Evolutionary conservation across 805 yeast genomes (phyloP).

Genomic region (Nematodospora valgi): DNA sequence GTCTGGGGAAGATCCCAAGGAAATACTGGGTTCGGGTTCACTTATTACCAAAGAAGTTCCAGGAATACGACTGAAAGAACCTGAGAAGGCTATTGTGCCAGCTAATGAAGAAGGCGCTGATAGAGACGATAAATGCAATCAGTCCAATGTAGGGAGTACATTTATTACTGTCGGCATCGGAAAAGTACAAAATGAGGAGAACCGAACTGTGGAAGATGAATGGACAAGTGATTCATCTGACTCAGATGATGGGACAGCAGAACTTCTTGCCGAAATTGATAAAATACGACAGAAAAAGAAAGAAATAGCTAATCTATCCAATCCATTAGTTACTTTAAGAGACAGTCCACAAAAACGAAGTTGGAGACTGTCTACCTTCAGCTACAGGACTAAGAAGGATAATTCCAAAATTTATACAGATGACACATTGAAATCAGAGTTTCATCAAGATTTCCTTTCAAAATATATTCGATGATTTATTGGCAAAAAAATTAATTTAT

Average conservation of each 20-base stretch:
- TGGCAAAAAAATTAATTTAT: no score
- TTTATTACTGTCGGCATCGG: no score
- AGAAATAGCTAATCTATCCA: conserved; percentile 11
- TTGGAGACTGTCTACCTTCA: conserved; percentile 26
- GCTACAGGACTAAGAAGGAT: conserved; percentile 18
- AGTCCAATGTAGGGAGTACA: no score
- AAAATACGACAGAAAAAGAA: conserved; percentile 16
- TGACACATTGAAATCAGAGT: conserved; percentile 4
- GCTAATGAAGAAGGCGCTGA: conserved; percentile 1
- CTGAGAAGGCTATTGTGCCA: neutral
- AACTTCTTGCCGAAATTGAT: conserved; percentile 16
- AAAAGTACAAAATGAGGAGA: conserved; percentile 1
- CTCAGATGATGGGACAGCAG: conserved; percentile 17
- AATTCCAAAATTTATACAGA: neutral
- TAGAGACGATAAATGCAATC: neutral
- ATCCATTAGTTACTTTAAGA: conserved; percentile 13
- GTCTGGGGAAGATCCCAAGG: neutral
- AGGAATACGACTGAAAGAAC: neutral
- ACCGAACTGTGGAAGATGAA: conserved; percentile 5
- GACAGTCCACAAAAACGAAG: conserved; percentile 17
- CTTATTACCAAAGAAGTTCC: no score
- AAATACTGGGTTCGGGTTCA: no score
- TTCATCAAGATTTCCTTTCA: conserved; percentile 5
- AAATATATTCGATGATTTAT: neutral
- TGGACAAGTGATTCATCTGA: conserved; percentile 7